Evolutionary conservation across 108 stramenopile species (phyloP).

Genomic region (Skeletonema costatum): DNA sequence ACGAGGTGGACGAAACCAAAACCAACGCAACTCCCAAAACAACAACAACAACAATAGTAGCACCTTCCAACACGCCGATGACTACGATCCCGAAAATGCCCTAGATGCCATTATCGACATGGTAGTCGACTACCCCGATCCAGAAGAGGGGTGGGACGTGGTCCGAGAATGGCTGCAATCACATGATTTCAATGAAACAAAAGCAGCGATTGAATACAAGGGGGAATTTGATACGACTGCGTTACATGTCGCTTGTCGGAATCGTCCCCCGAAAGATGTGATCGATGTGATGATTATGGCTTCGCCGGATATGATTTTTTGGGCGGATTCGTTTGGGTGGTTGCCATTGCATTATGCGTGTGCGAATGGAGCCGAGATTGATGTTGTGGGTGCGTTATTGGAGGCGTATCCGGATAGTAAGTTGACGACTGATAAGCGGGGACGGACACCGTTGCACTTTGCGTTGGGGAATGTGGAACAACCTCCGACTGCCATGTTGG

Average conservation of each 20-base stretch:
- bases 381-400: conserved; percentile 55
- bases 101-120: conserved; percentile 23
- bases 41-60: background rate
- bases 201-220: conserved; percentile 56
- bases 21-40: too few species aligned
- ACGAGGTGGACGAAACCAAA: background rate
- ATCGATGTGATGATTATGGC: conserved; percentile 49
- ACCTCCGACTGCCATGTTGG: conserved; percentile 19
- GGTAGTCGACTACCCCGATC: conserved; percentile 19
- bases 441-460: background rate
- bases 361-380: conserved; percentile 71
- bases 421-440: conserved; percentile 60
- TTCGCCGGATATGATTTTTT: conserved; percentile 57
- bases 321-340: conserved; percentile 75
- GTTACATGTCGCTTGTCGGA: conserved; percentile 71
- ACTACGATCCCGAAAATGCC: conserved; percentile 7
- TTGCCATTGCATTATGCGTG: conserved; percentile 82
- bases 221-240: conserved; percentile 71
- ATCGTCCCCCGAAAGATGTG: conserved; percentile 67
- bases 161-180: conserved; percentile 68
- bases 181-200: conserved; percentile 55
- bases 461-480: conserved; percentile 34
- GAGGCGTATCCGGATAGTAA: conserved; percentile 65
- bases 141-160: conserved; percentile 47
- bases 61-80: background rate